Evolutionary conservation across 139 green algal genomes (phyloP), one percentile per base, ranked within the genome.

Genomic region (Chlamydomonas applanata): DNA sequence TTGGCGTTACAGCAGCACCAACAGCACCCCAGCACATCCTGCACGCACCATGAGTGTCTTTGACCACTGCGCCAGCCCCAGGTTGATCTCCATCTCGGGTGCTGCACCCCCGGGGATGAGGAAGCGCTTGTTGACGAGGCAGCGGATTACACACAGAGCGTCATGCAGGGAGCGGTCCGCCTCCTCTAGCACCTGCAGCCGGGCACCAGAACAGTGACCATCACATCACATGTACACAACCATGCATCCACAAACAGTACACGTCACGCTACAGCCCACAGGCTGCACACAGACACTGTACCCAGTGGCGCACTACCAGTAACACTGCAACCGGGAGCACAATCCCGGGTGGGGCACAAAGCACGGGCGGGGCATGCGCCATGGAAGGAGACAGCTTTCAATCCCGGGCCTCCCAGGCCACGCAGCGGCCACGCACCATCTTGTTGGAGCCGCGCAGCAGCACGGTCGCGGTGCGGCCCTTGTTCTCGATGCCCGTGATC

Each of bases 361-460:
- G n/a, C n/a, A n/a, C n/a, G n/a, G n/a, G n/a, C n/a, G n/a, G n/a
- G n/a, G n/a, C n/a, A n/a, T n/a, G n/a, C n/a, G n/a, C n/a, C n/a
- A n/a, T n/a, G n/a, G n/a, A n/a, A n/a, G n/a, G n/a, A n/a, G n/a
- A n/a, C n/a, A n/a, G n/a, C n/a, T n/a, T n/a, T n/a, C n/a, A n/a
- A n/a, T n/a, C n/a, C n/a, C n/a, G n/a, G n/a, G n/a, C n/a, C n/a
- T n/a, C n/a, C n/a, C n/a, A n/a, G n/a, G 11, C 20, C 24, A 29
- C 20, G 20, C 20, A 62, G n/a, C n/a, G n/a, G n/a, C n/a, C 4
- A 27, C 65, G 17, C 67, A 73, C 93, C 59, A 99, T 84, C 81
- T 97, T 95, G 87, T 99, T 99, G 77, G 82, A 93, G n/a, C 94
- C 96, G 14, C 96, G 87, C 52, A 99, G 84, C 76, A 99, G 83